Conservation (phyloP, 176 grass and related monocot genomes). For the Raddia guianensis region DNA sequence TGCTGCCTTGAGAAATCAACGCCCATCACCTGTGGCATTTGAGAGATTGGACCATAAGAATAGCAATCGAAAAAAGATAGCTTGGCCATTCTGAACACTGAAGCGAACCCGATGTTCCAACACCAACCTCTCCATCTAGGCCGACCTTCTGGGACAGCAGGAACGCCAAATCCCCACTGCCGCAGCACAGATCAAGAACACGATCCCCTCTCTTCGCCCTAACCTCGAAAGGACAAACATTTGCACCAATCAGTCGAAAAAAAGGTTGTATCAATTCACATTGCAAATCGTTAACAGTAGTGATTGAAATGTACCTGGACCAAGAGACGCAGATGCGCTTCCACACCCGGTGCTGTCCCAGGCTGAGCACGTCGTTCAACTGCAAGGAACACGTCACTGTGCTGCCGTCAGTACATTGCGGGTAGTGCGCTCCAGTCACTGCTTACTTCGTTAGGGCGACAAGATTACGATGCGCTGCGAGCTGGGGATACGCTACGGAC, state of each 20-base stretch:
- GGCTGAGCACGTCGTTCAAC: slow-evolving; percentile 84
- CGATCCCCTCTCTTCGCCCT: slow-evolving; percentile 79
- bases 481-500: slow-evolving; percentile 36
- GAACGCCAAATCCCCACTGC: slow-evolving; percentile 85
- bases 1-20: slow-evolving; percentile 80
- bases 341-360: slow-evolving; percentile 84
- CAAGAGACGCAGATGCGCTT: slow-evolving; percentile 95
- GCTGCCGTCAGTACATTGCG: slow-evolving; percentile 1
- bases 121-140: slow-evolving; percentile 75
- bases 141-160: slow-evolving; percentile 83
- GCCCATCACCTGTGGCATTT: slow-evolving; percentile 61
- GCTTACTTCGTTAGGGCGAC: not conserved
- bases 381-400: slow-evolving; percentile 37
- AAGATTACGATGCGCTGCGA: not conserved
- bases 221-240: not conserved
- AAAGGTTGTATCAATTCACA: not conserved
- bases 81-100: not conserved
- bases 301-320: slow-evolving; percentile 60
- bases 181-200: slow-evolving; percentile 95
- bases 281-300: not conserved
- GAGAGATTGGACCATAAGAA: not conserved
- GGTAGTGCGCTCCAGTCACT: not conserved
- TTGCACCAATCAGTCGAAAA: not conserved
- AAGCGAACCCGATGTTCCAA: slow-evolving; percentile 11
- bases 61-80: not conserved